Percentiles rank a stretch among this genome's conserved stretches.
phyloP scores from a whole-genome alignment of 257 asterid genomes.

The Sherardia arvensis region DNA sequence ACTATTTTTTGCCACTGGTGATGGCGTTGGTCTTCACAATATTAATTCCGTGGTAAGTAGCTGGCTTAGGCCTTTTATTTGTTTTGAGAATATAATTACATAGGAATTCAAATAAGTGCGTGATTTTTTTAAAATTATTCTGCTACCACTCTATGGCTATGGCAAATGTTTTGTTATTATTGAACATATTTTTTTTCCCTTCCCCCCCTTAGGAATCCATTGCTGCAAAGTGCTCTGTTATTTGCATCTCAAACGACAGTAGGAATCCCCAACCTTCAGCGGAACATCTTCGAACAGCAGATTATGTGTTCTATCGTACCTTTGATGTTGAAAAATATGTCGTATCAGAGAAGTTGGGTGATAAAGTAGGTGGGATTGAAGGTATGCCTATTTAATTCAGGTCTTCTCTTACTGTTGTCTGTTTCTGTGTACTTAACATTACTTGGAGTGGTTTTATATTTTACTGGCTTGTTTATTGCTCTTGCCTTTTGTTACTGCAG shows the following conservation, averaged over 20 bases:
- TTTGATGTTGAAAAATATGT: constrained; percentile 59
- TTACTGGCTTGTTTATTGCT: constrained; percentile 25
- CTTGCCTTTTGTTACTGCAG: constrained; percentile 50
- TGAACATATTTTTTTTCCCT: constrained; percentile 1
- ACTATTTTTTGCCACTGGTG: constrained; percentile 74
- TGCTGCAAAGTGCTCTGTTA: constrained; percentile 81
- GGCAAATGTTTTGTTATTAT: background rate
- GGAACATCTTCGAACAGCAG: constrained; percentile 56
- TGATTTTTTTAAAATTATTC: too few relatives aligned
- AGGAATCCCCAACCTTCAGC: constrained; percentile 78
- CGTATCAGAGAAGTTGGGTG: constrained; percentile 44
- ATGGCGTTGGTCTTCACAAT: constrained; percentile 55
- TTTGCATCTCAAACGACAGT: constrained; percentile 60
- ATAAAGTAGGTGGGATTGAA: constrained; percentile 65
- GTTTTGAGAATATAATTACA: background rate
- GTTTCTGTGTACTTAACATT: background rate
- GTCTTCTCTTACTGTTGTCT: background rate
- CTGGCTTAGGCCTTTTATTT: background rate
- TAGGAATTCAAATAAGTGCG: background rate
- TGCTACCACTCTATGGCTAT: background rate
- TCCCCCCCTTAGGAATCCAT: constrained; percentile 87
- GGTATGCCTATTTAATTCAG: constrained; percentile 34
- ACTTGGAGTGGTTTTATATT: background rate
- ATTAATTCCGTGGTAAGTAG: constrained; percentile 56
- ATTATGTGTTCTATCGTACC: constrained; percentile 56